Evolutionary conservation across 352 stramenopile genomes (phyloP).

Genomic region (Phytophthora vignae): DNA sequence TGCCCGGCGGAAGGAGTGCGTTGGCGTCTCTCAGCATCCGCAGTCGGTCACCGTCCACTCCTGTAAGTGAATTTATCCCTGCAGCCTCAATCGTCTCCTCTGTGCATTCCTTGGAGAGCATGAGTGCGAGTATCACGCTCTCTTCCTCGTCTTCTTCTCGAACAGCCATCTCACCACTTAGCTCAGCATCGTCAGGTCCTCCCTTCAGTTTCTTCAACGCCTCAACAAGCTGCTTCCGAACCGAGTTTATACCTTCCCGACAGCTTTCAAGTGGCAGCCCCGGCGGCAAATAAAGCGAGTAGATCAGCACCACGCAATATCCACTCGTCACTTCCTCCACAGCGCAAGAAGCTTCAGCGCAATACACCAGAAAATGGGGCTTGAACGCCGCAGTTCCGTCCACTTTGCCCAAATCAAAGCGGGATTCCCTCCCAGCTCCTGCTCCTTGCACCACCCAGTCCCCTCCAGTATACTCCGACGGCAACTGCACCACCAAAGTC

Average conservation of each 20-base stretch:
- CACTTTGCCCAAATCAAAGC: conserved; percentile 9
- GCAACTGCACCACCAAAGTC: conserved; percentile 16
- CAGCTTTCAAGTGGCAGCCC: background rate
- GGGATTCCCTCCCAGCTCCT: background rate
- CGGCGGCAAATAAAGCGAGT: conserved; percentile 16
- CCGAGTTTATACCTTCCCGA: background rate
- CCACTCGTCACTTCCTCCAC: conserved; percentile 14
- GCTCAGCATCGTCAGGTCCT: background rate
- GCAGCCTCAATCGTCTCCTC: background rate
- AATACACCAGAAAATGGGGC: conserved; percentile 11
- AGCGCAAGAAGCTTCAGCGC: background rate
- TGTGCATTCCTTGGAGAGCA: conserved; percentile 8
- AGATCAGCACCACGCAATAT: conserved; percentile 5
- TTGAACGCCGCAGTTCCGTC: conserved; percentile 5
- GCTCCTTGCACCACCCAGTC: conserved; percentile 11
- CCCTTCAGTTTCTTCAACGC: background rate
- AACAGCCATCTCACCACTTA: background rate
- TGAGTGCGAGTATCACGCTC: background rate
- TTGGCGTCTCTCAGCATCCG: conserved; percentile 14
- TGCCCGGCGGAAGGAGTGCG: background rate
- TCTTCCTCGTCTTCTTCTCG: background rate
- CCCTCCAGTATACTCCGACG: conserved; percentile 10
- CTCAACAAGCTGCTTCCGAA: conserved; percentile 4
- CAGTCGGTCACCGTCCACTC: conserved; percentile 6
- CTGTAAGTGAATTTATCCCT: conserved; percentile 2